Conservation (phyloP, 2,329 filamentous ascomycete species). For the Claviceps sp. region DNA sequence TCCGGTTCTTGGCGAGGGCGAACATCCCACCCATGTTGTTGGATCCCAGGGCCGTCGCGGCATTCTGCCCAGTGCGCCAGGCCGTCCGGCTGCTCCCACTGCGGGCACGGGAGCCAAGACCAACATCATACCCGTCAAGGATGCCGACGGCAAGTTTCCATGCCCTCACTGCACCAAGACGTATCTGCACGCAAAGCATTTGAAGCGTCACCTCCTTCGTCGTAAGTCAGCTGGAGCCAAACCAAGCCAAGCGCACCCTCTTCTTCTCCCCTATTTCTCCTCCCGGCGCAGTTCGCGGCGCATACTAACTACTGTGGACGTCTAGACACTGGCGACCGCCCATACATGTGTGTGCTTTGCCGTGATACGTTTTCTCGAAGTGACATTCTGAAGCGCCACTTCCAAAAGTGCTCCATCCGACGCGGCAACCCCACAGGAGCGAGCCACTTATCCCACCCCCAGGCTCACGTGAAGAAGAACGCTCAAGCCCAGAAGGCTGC, state of each 20-base stretch:
- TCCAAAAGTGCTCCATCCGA: conserved; percentile 96
- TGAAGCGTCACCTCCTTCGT: conserved; percentile 89
- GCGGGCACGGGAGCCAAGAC: conserved; percentile 61
- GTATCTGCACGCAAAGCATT: conserved; percentile 91
- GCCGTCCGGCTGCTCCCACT: conserved; percentile 63
- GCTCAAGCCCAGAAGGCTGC: conserved; percentile 44
- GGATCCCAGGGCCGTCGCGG: conserved; percentile 87
- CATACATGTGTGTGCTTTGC: conserved; percentile 96
- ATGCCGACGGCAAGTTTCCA: conserved; percentile 94
- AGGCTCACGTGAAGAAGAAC: conserved; percentile 75
- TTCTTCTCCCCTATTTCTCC: not conserved
- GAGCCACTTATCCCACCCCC: conserved; percentile 85
- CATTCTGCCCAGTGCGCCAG: conserved; percentile 81
- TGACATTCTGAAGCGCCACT: conserved; percentile 97
- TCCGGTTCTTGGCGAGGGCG: conserved; percentile 40
- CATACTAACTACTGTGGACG: conserved; percentile 15
- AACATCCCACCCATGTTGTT: conserved; percentile 78
- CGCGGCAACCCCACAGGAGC: conserved; percentile 91
- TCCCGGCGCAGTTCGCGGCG: conserved; percentile 13
- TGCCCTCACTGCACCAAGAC: conserved; percentile 98
- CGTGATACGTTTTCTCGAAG: conserved; percentile 96
- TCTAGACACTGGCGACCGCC: conserved; percentile 87
- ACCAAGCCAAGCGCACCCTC: not conserved
- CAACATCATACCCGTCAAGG: conserved; percentile 79
- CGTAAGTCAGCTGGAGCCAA: conserved; percentile 50